These are phyloP conservation scores for Trichoderma orchidacearum DNA, from an alignment of 495 filamentous ascomycete species.

Conservation along the genomic window DNA sequence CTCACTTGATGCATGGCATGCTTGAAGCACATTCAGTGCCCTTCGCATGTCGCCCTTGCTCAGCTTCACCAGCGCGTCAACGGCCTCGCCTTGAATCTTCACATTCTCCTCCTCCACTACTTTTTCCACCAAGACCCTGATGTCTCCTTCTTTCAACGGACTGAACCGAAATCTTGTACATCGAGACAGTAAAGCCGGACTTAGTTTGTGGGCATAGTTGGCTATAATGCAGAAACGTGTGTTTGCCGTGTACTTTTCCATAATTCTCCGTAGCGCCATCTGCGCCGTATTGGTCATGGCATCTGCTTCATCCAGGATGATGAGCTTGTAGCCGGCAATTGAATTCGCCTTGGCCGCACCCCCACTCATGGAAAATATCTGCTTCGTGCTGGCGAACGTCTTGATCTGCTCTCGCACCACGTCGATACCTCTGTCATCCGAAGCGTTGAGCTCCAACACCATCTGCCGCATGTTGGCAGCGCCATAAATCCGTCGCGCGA, in stretches of 20 bases:
- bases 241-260: constrained; percentile 99
- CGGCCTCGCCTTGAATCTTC: constrained; percentile 65
- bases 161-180: constrained; percentile 95
- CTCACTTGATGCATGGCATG: constrained; percentile 85
- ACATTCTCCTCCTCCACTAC: constrained; percentile 83
- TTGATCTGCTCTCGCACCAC: constrained; percentile 98
- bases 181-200: constrained; percentile 78
- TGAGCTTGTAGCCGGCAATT: constrained; percentile 79
- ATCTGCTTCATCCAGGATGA: constrained; percentile 95
- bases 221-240: constrained; percentile 97
- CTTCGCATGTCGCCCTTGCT: constrained; percentile 95
- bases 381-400: constrained; percentile 75
- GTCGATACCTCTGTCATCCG: constrained; percentile 94
- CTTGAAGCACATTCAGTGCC: constrained; percentile 89
- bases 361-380: constrained; percentile 38
- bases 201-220: constrained; percentile 99
- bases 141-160: constrained; percentile 78
- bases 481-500: constrained; percentile 88
- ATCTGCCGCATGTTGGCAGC: constrained; percentile 88
- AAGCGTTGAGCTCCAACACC: constrained; percentile 94
- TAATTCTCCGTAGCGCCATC: constrained; percentile 92
- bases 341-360: constrained; percentile 19
- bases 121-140: constrained; percentile 68
- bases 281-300: constrained; percentile 96
- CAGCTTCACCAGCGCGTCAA: constrained; percentile 66